Evolutionary conservation across 139 green algal genomes (phyloP).

Genomic region (Chlamydomonas urium): DNA sequence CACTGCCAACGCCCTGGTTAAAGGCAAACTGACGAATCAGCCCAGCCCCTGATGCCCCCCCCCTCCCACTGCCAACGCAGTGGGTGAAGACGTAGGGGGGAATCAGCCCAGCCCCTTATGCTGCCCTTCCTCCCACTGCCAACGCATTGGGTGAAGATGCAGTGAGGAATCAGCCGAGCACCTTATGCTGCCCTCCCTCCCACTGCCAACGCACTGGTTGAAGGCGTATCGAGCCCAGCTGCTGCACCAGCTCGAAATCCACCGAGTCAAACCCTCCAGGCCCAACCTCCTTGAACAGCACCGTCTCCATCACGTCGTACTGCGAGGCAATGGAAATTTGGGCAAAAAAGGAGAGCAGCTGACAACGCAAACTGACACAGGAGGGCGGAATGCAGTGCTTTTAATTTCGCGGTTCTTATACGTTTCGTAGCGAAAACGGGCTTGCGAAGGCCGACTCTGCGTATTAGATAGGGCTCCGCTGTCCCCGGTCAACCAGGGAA

Average conservation of each 20-base stretch:
- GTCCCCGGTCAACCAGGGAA: background rate
- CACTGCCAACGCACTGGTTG: constrained; percentile 4
- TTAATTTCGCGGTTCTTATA: background rate
- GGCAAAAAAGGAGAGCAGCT: background rate
- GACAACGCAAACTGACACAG: background rate
- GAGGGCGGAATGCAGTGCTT: background rate
- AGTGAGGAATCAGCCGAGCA: background rate
- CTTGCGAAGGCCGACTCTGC: too few species aligned
- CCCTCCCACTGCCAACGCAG: too few species aligned
- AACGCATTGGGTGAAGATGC: background rate
- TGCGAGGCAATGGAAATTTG: background rate
- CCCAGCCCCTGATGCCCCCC: too few species aligned
- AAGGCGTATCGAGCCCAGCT: constrained; percentile 9
- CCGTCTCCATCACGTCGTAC: background rate
- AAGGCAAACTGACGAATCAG: too few species aligned
- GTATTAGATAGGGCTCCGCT: background rate
- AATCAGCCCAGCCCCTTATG: too few species aligned
- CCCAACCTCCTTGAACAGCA: constrained; percentile 6
- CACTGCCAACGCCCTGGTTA: too few species aligned
- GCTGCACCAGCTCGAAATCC: constrained; percentile 17
- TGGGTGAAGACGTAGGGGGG: too few species aligned
- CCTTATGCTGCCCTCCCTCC: background rate
- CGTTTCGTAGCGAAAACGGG: background rate
- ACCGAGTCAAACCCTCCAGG: background rate
- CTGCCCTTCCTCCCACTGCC: background rate